Conservation (phyloP, 148 eudicot species). For the Fagopyrum tataricum region DNA sequence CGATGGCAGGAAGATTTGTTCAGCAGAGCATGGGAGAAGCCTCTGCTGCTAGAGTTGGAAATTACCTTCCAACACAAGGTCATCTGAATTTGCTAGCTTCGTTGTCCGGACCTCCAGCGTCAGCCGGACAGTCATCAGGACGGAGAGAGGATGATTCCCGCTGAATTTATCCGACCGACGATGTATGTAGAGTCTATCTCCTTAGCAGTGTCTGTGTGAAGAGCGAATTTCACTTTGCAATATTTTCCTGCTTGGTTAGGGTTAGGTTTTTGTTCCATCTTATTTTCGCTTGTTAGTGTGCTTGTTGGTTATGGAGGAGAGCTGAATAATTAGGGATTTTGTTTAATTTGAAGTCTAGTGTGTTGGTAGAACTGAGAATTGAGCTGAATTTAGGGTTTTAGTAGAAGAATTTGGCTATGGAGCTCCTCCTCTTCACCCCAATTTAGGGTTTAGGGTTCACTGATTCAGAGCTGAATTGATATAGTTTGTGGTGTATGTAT, state of each 20-base stretch:
- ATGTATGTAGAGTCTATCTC: constrained; percentile 2
- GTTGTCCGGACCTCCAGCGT: constrained; percentile 49
- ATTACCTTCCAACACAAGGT: constrained; percentile 60
- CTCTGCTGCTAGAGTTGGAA: constrained; percentile 69
- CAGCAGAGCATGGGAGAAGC: constrained; percentile 48
- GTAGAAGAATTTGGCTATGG: constrained; percentile 16
- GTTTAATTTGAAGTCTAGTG: constrained; percentile 12
- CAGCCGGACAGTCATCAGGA: constrained; percentile 20
- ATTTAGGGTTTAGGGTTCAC: constrained; percentile 16
- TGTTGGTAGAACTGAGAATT: constrained; percentile 19
- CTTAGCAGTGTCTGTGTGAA: constrained; percentile 4
- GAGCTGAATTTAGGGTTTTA: constrained; percentile 17
- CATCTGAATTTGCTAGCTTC: constrained; percentile 83
- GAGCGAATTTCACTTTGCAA: constrained; percentile 1
- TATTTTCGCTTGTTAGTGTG: not conserved
- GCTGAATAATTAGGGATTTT: constrained; percentile 3
- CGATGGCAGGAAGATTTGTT: constrained; percentile 38
- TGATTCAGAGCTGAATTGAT: constrained; percentile 1
- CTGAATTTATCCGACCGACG: constrained; percentile 16
- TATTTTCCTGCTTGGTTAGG: not conserved
- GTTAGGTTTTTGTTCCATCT: constrained; percentile 12
- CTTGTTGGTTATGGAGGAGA: not conserved
- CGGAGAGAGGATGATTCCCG: constrained; percentile 50
- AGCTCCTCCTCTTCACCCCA: constrained; percentile 4
- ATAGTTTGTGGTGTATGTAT: not conserved